Percentiles rank a stretch among this genome's conserved stretches.
Evolutionary conservation across 495 filamentous ascomycete species (phyloP).

Genomic region (Aspergillus kassunensis): DNA sequence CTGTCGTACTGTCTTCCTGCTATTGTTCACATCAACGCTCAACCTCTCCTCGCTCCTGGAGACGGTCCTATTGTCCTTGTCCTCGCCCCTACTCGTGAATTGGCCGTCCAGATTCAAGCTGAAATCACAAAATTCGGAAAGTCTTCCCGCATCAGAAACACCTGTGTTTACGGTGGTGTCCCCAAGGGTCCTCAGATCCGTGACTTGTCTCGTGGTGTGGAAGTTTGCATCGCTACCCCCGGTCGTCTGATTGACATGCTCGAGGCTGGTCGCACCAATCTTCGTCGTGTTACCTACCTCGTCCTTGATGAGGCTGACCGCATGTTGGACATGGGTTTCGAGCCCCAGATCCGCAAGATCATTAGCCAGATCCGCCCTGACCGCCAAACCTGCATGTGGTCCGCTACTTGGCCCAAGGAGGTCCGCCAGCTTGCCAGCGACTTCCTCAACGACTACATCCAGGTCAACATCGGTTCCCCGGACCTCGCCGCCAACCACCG

Average conservation of each 20-base stretch:
- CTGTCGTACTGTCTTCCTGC: constrained; percentile 97
- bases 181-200: constrained; percentile 95
- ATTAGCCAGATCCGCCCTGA: constrained; percentile 96
- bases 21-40: constrained; percentile 98
- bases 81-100: constrained; percentile 90
- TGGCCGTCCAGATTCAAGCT: constrained; percentile 96
- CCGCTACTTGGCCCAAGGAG: constrained; percentile 99
- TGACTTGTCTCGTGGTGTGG: constrained; percentile 87
- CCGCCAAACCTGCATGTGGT: constrained; percentile 99
- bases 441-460: constrained; percentile 94
- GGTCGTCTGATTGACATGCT: constrained; percentile 98
- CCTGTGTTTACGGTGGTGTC: constrained; percentile 98
- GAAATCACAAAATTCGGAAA: constrained; percentile 99
- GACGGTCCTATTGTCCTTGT: constrained; percentile 97
- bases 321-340: constrained; percentile 99
- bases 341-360: constrained; percentile 98
- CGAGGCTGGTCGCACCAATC: constrained; percentile 94
- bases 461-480: constrained; percentile 98
- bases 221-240: constrained; percentile 97
- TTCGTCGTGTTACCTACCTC: constrained; percentile 95
- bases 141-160: constrained; percentile 96
- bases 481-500: constrained; percentile 97
- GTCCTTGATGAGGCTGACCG: constrained; percentile 98
- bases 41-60: constrained; percentile 93
- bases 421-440: constrained; percentile 93